Base-by-base conservation (phyloP, 805 yeast species). In the Lipomyces yamadae region DNA sequence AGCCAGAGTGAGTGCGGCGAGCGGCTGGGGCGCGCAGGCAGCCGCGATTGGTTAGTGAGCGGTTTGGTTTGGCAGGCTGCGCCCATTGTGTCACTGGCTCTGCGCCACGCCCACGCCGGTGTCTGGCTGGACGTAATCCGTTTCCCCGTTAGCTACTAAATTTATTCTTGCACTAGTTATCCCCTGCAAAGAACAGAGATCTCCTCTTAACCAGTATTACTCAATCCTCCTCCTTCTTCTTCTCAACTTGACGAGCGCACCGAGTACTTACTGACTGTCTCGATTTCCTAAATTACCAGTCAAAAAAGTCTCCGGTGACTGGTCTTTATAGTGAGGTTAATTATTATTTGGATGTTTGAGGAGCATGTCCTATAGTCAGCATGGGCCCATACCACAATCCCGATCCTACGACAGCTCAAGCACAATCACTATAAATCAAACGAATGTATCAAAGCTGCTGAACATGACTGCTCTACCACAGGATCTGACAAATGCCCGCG, bases 381-480 rank as follows among this genome's bases (percentile, higher is more conserved):
- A 52, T 52, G 55, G 55, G 13, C 55, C 30, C 24, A 13, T 52
- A 29, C 55, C 32, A 18, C 55, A 34, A 29, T 5, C 55, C 32
- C 34, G 55, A 52, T 52, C 34, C 55, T 52, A 4, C 55, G 34
- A 32, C 30, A 52, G 15, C 48, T 15, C 55, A 5, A 18, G 18
- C 32, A 32, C 35, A 32, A 29, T 34, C 7, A 52, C 55, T 29
- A 32, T 32, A 5, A 11, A 15, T 11, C 33, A 32, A 2, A 52
- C 55, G 34, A 52, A 52, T 52, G 55, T 32, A 15, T 42, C 48
- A 6, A 11, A 52, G 55, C 55, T 52, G n/a, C 55, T 52, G 34
- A 29, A 52, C 55, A 42, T 52, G 55, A 32, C 24, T 52, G 34
- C 34, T 5, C 30, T 10, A 52, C 55, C 15, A 4, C 55, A 13